A percentile compares a stretch with the other conserved stretches of the same genome.
Evolutionary conservation across 1,284 basidiomycete species (phyloP).

Genomic region (Moesziomyces globuligerus): DNA sequence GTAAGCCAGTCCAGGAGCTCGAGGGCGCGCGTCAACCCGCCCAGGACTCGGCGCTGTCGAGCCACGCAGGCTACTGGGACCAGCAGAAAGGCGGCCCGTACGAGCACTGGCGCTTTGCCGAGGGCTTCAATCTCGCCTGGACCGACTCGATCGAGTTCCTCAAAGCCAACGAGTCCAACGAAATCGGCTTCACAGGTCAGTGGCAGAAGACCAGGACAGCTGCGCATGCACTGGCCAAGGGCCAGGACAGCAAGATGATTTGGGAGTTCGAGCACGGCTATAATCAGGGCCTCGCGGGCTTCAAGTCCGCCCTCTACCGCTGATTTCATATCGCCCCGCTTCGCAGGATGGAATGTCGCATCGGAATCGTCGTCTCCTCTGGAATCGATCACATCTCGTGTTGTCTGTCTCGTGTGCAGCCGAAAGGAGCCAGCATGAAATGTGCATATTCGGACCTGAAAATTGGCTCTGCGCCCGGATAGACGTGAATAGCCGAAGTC

Average conservation of each 20-base stretch:
- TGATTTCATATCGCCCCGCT: background rate
- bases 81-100: slow-evolving; percentile 69
- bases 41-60: slow-evolving; percentile 20
- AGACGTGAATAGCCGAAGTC: slow-evolving; percentile 32
- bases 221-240: slow-evolving; percentile 70
- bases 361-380: background rate
- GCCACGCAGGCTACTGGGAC: slow-evolving; percentile 40
- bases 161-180: slow-evolving; percentile 67
- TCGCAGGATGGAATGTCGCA: background rate
- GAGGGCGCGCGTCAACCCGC: slow-evolving; percentile 25
- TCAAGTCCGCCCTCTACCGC: slow-evolving; percentile 31
- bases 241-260: slow-evolving; percentile 67
- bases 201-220: slow-evolving; percentile 72
- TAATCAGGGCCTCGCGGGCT: slow-evolving; percentile 70
- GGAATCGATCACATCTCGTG: background rate
- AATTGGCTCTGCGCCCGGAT: slow-evolving; percentile 6
- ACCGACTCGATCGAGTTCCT: slow-evolving; percentile 76
- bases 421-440: background rate
- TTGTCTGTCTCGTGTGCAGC: background rate
- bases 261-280: slow-evolving; percentile 72
- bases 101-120: slow-evolving; percentile 76
- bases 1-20: slow-evolving; percentile 24
- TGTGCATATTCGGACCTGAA: background rate
- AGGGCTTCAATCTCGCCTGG: slow-evolving; percentile 78
- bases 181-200: slow-evolving; percentile 75